A percentile compares a stretch with the other conserved stretches of the same genome.
phyloP scores from a whole-genome alignment of 1,284 basidiomycete genomes.

The Volvariella volvacea region DNA sequence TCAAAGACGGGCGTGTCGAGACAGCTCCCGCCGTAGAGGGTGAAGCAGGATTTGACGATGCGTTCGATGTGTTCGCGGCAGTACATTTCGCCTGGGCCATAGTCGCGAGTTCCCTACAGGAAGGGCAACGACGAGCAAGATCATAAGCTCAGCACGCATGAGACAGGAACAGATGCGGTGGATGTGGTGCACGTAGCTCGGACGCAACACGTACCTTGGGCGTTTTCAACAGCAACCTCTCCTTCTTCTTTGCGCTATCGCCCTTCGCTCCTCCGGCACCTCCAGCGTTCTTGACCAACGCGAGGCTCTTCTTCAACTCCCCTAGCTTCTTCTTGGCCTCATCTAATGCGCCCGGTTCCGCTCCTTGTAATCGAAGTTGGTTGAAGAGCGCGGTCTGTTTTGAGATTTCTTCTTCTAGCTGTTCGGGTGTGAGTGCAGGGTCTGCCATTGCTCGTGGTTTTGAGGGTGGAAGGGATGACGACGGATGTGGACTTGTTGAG shows the following conservation, averaged over 20 bases:
- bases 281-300: constrained; percentile 32
- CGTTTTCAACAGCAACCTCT: constrained; percentile 69
- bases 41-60: constrained; percentile 86
- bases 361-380: constrained; percentile 50
- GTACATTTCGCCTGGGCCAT: constrained; percentile 91
- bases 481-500: no score
- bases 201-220: constrained; percentile 69
- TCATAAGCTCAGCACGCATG: no score
- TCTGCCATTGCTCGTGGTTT: no score
- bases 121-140: background rate
- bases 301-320: constrained; percentile 58
- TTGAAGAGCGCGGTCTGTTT: constrained; percentile 49
- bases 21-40: constrained; percentile 84
- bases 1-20: constrained; percentile 99
- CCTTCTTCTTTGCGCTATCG: constrained; percentile 50
- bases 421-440: no score
- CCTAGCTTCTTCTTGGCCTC: constrained; percentile 63
- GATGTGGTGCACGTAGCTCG: no score
- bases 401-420: constrained; percentile 45
- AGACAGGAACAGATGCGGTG: no score
- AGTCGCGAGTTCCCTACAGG: constrained; percentile 88
- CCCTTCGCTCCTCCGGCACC: constrained; percentile 26
- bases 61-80: constrained; percentile 88
- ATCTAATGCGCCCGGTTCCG: constrained; percentile 44
- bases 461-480: no score